phyloP scores from a whole-genome alignment of 768 basidiomycete genomes.

The Tylopilus intermedius region DNA sequence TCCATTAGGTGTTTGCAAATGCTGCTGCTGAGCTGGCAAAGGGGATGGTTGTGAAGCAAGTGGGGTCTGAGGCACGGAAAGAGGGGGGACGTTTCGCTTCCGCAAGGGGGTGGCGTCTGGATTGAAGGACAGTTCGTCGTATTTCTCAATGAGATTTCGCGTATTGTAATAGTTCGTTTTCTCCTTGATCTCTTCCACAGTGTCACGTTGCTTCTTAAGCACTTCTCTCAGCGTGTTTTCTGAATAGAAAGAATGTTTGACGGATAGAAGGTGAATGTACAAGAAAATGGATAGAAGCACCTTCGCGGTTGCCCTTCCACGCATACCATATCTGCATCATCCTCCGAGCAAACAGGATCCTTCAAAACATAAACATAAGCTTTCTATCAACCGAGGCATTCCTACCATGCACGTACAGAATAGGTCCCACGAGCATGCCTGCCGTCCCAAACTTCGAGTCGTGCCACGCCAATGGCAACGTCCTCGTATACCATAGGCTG shows the following conservation, averaged over 20 bases:
- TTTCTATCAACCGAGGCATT: not conserved
- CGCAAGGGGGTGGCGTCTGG: slow-evolving; percentile 37
- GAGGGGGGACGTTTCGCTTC: slow-evolving; percentile 33
- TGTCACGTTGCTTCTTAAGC: slow-evolving; percentile 73
- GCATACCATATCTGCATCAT: slow-evolving; percentile 84
- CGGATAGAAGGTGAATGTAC: not conserved
- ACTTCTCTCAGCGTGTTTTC: slow-evolving; percentile 75
- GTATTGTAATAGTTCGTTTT: slow-evolving; percentile 95
- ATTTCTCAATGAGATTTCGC: slow-evolving; percentile 82
- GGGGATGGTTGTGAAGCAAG: slow-evolving; percentile 26
- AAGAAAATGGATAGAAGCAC: slow-evolving; percentile 32
- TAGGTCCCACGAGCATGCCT: slow-evolving; percentile 65
- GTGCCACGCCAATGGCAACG: slow-evolving; percentile 40
- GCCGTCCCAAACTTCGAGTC: slow-evolving; percentile 33
- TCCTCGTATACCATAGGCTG: slow-evolving; percentile 65
- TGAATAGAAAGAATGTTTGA: slow-evolving; percentile 27
- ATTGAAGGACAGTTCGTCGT: slow-evolving; percentile 56
- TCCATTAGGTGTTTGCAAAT: slow-evolving; percentile 20
- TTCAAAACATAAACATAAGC: slow-evolving; percentile 21
- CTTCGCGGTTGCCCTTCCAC: slow-evolving; percentile 75
- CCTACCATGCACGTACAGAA: slow-evolving; percentile 53
- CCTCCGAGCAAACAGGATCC: slow-evolving; percentile 71
- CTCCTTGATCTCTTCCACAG: slow-evolving; percentile 95
- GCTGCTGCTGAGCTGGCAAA: slow-evolving; percentile 10
- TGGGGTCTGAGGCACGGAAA: slow-evolving; percentile 31